Base-by-base conservation (phyloP, 2,329 filamentous ascomycete genomes). In the Diaporthe caulivora region DNA sequence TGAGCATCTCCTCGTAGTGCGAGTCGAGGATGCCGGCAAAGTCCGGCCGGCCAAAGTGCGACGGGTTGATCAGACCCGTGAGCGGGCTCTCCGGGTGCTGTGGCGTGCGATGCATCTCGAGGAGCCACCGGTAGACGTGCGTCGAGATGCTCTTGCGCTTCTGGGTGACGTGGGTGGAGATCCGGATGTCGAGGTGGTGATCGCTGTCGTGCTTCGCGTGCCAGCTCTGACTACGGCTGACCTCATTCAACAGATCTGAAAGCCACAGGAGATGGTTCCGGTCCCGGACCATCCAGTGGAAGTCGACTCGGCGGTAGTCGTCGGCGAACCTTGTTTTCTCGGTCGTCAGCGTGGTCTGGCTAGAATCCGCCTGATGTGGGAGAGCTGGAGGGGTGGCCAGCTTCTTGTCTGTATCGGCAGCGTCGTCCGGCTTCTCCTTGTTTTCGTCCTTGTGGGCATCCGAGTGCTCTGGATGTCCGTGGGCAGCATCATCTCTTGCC, bases 231-330 rank as follows among this genome's bases (percentile, higher is more conserved):
- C 80, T 81, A n/a, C 77, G 77, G 1, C 81, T 83, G 2, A 87
- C 85, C 17, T 83, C 80, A 76, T 90, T 90, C 7, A 90, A 83
- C 0, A 90, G 84, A 75, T 89, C 85, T 0, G 88, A 88, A 68
- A 91, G 87, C 89, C 89, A 90, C 3, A 87, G 82, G 0, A 91
- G 83, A 67, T 88, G 84, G 78, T 90, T 89, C 72, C 85, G 84
- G 60, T 90, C 88, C 29, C 88, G 87, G 0, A 90, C 88, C 75
- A 88, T 89, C 89, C 89, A 91, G 79, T 91, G 88, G 73, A 91
- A 90, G 76, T 91, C 89, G 1, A 90, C 85, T 5, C 88, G 84
- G 44, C 88, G 85, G 75, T 87, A 86, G 71, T 82, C 80, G 29
- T 81, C 76, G 1, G 81, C 78, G 42, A 83, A 84, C 49, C 17